Conservation (phyloP, 2,329 filamentous ascomycete species). For the Aspergillus udagawae region DNA sequence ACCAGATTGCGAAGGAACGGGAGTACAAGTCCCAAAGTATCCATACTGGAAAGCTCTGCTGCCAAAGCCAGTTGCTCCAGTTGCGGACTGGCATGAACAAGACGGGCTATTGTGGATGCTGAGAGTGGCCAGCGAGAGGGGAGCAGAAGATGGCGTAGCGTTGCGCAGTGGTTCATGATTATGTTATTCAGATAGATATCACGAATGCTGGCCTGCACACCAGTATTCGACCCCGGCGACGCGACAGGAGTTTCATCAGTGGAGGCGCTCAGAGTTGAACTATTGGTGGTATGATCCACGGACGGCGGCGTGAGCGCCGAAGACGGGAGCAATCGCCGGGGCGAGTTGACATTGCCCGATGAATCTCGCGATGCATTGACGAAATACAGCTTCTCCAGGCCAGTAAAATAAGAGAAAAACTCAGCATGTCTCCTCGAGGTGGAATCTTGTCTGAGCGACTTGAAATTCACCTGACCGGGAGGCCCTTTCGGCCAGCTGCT, state of each 20-base stretch:
- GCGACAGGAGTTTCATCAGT: slow-evolving; percentile 22
- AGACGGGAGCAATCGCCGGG: slow-evolving; percentile 18
- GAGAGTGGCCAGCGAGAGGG: slow-evolving; percentile 53
- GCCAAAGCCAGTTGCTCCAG: slow-evolving; percentile 57
- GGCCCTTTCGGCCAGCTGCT: slow-evolving; percentile 47
- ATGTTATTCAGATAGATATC: slow-evolving; percentile 51
- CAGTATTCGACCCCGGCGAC: slow-evolving; percentile 8
- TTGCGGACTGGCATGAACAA: slow-evolving; percentile 54
- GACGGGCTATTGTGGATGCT: slow-evolving; percentile 44
- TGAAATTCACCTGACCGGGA: slow-evolving; percentile 38
- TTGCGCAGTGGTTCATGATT: slow-evolving; percentile 48
- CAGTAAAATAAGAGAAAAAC: slow-evolving; percentile 41
- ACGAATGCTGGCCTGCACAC: slow-evolving; percentile 31
- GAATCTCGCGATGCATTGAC: slow-evolving; percentile 38
- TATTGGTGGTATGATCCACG: slow-evolving; percentile 12
- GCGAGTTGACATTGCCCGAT: slow-evolving; percentile 30
- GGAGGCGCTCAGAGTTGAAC: slow-evolving; percentile 15
- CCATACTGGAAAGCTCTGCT: slow-evolving; percentile 39
- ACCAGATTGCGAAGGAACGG: slow-evolving; percentile 39
- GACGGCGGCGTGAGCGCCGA: slow-evolving; percentile 27
- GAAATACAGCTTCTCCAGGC: slow-evolving; percentile 52
- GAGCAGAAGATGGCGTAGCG: slow-evolving; percentile 54
- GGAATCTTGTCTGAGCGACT: slow-evolving; percentile 48
- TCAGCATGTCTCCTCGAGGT: slow-evolving; percentile 43
- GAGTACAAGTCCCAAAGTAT: slow-evolving; percentile 35